Percentiles rank a stretch among this genome's conserved stretches.
phyloP scores from a whole-genome alignment of 345 rosid species.

The Eucalyptus lansdowneana region DNA sequence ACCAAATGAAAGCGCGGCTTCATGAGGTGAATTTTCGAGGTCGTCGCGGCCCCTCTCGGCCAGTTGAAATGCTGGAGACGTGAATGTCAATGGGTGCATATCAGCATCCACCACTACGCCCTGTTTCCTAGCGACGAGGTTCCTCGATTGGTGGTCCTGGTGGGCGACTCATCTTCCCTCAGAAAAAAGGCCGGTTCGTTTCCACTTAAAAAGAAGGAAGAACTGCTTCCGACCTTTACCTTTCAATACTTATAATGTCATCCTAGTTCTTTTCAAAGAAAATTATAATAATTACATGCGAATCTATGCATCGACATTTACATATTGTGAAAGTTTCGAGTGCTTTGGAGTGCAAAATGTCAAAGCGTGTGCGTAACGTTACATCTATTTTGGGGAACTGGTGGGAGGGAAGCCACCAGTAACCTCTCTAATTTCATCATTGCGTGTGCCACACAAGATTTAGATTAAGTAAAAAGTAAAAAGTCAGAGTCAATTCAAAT shows the following conservation, averaged over 20 bases:
- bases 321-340: not conserved
- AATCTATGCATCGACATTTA: not conserved
- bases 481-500: not conserved
- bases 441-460: not conserved
- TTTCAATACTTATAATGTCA: not conserved
- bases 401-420: not conserved
- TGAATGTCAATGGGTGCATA: not conserved
- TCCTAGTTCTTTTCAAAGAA: not conserved
- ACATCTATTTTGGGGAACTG: not conserved
- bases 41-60: not conserved
- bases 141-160: not conserved
- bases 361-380: not conserved
- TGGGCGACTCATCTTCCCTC: not conserved
- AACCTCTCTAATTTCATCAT: not conserved
- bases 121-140: not conserved
- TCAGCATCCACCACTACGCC: not conserved
- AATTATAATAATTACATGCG: not conserved
- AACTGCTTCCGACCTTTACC: not conserved
- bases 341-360: not conserved
- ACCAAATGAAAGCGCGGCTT: not conserved
- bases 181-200: not conserved
- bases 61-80: not conserved
- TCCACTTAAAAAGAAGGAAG: not conserved
- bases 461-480: not conserved
- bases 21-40: not conserved